Evolutionary conservation across 352 stramenopile genomes (phyloP).

Genomic region (Pythium sukuiense): DNA sequence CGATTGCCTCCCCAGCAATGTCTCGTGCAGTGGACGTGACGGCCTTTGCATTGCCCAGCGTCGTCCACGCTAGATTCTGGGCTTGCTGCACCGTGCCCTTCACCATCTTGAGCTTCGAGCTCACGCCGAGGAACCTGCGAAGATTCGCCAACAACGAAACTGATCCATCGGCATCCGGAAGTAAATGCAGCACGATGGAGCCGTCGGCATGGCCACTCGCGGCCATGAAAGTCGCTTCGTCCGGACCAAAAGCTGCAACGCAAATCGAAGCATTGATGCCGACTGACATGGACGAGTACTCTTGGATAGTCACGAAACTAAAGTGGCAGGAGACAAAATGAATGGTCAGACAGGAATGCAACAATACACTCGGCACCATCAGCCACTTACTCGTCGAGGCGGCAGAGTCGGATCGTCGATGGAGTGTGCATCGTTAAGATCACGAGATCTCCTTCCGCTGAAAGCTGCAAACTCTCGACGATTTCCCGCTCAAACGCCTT

Average conservation of each 20-base stretch:
- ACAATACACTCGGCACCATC: not conserved
- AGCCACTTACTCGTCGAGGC: conserved; percentile 75
- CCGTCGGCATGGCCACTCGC: conserved; percentile 71
- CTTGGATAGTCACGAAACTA: conserved; percentile 46
- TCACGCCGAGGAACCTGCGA: conserved; percentile 72
- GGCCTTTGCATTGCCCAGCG: conserved; percentile 77
- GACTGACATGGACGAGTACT: conserved; percentile 43
- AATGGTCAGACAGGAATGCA: not conserved
- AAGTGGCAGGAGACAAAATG: not conserved
- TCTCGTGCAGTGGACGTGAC: conserved; percentile 82
- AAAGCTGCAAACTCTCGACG: conserved; percentile 53
- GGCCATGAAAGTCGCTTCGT: conserved; percentile 75
- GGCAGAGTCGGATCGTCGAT: conserved; percentile 59
- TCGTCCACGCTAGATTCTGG: conserved; percentile 83
- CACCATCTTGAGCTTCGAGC: conserved; percentile 83
- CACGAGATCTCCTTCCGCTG: conserved; percentile 69
- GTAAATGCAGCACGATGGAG: conserved; percentile 72
- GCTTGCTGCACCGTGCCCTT: conserved; percentile 87
- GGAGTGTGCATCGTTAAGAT: conserved; percentile 52
- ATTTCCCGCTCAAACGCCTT: conserved; percentile 50
- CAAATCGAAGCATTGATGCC: conserved; percentile 47
- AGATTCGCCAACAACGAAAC: conserved; percentile 77
- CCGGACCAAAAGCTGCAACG: conserved; percentile 63
- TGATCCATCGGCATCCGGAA: conserved; percentile 77
- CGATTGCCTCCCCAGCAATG: conserved; percentile 81